Evolutionary conservation across 495 filamentous ascomycete species (phyloP), one percentile per base, ranked within the genome.

Genomic region (Penicillium arizonense): DNA sequence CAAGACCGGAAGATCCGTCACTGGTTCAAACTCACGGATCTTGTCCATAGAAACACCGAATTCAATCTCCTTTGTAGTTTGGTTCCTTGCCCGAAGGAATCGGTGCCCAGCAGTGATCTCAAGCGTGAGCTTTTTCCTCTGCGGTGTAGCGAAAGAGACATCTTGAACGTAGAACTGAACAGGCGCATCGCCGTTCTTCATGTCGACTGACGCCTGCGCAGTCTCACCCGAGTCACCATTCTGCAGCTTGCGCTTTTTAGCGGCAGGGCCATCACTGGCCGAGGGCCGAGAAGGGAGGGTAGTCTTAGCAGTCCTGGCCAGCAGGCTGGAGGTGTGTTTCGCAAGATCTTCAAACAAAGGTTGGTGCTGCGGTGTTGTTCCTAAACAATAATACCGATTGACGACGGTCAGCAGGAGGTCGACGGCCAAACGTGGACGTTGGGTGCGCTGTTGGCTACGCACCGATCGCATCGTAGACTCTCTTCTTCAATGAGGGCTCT

Each of bases 121-220:
- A 26, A 97, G 73, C 37, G 82, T 87, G 61, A 93, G 85, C 75
- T 97, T 98, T 75, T 97, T 98, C 55, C 94, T 79, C 72, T 89
- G 87, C 13, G 94, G 94, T n/a, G 88, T 79, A 3, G 83, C 77
- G 33, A 91, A 80, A 1, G 87, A 90, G 11, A 92, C 78, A 53
- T 92, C 87, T 53, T 83, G 80, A 39, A 90, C 77, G 52, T 85
- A 83, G 55, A 73, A 77, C 49, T 68, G 66, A 49, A 71, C 50
- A 30, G 66, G 55, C 37, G 57, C 53, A 55, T 74, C 61, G 64
- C 69, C 32, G 16, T 50, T 65, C 64, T 77, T 64, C 58, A 77
- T 23, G 65, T 77, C 55, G 70, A 61, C 62, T 64, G 72, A 57
- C 58, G 68, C 61, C 64, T 73, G 65, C 74, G 59, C 55, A 68